Conservation (phyloP, 352 stramenopile species). For the Phytophthora crassamura region DNA sequence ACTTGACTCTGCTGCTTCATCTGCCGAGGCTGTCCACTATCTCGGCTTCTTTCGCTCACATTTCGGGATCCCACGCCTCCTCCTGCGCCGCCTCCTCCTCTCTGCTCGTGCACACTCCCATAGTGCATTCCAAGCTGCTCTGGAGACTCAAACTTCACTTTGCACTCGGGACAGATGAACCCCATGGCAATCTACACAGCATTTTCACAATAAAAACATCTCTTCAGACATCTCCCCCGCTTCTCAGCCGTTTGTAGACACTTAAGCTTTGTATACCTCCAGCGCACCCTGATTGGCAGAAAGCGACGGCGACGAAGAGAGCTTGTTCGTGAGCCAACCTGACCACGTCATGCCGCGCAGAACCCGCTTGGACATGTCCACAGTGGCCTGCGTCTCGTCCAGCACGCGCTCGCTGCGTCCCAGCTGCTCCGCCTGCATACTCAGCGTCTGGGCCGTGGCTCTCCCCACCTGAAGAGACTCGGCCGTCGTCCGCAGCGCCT, state of each 20-base stretch:
- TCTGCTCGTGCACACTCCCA: slow-evolving; percentile 45
- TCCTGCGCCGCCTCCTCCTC: neutral
- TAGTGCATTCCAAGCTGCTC: slow-evolving; percentile 72
- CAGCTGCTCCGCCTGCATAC: slow-evolving; percentile 76
- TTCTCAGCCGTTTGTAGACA: neutral
- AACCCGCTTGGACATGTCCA: slow-evolving; percentile 67
- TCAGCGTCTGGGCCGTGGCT: slow-evolving; percentile 64
- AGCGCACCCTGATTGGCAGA: neutral
- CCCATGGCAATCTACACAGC: slow-evolving; percentile 74
- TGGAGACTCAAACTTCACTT: slow-evolving; percentile 65
- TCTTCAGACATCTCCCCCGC: neutral
- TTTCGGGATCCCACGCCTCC: neutral
- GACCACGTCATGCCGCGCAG: slow-evolving; percentile 82
- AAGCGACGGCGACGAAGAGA: slow-evolving; percentile 49
- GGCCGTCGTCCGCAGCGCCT: slow-evolving; percentile 60
- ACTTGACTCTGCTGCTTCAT: slow-evolving; percentile 14
- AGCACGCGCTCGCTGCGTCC: slow-evolving; percentile 57
- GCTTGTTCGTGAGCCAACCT: slow-evolving; percentile 80
- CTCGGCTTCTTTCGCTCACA: neutral
- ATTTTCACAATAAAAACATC: neutral
- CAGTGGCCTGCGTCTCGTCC: slow-evolving; percentile 65
- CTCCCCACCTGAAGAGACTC: slow-evolving; percentile 60
- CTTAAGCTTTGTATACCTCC: slow-evolving; percentile 19
- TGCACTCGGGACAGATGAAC: slow-evolving; percentile 87
- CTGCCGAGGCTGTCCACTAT: slow-evolving; percentile 1